Percentiles rank a stretch among this genome's conserved stretches.
phyloP scores from a whole-genome alignment of 1,139 yeast genomes.

The Yamadazyma spencermartinsiae region DNA sequence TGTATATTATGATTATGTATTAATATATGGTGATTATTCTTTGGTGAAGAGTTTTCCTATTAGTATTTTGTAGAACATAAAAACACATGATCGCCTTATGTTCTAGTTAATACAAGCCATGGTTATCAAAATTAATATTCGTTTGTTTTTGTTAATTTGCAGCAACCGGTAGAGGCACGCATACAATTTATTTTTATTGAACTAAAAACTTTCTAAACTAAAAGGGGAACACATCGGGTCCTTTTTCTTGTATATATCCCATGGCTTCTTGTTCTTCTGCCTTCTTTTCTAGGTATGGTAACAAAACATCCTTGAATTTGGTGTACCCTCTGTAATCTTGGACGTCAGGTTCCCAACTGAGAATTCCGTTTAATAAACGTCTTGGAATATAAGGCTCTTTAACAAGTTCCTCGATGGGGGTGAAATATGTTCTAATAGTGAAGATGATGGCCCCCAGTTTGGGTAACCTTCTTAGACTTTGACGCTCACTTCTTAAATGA shows the following conservation, averaged over 20 bases:
- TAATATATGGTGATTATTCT: slow-evolving; percentile 14
- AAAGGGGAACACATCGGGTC: slow-evolving; percentile 44
- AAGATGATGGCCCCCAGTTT: slow-evolving; percentile 59
- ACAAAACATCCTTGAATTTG: slow-evolving; percentile 51
- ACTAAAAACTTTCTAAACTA: too few relatives aligned
- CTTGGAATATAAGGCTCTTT: slow-evolving; percentile 62
- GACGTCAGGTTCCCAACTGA: slow-evolving; percentile 60
- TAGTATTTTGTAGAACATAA: too few relatives aligned
- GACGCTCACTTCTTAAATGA: slow-evolving; percentile 67
- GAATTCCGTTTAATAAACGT: slow-evolving; percentile 56
- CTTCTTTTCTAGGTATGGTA: slow-evolving; percentile 54
- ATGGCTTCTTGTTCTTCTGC: slow-evolving; percentile 51
- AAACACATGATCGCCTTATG: too few relatives aligned
- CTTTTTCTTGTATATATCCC: slow-evolving; percentile 43
- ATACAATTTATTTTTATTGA: not conserved
- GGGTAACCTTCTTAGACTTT: slow-evolving; percentile 67
- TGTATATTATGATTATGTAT: slow-evolving; percentile 21
- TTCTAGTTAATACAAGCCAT: too few relatives aligned
- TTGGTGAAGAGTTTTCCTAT: not conserved
- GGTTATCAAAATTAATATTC: too few relatives aligned
- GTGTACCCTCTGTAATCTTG: slow-evolving; percentile 58
- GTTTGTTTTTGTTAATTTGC: not conserved
- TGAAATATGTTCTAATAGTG: slow-evolving; percentile 63
- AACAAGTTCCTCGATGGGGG: slow-evolving; percentile 53
- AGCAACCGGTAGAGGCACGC: not conserved